Evolutionary conservation across 768 basidiomycete genomes (phyloP), one percentile per base, ranked within the genome.

Genomic region (Mycena latifolia): DNA sequence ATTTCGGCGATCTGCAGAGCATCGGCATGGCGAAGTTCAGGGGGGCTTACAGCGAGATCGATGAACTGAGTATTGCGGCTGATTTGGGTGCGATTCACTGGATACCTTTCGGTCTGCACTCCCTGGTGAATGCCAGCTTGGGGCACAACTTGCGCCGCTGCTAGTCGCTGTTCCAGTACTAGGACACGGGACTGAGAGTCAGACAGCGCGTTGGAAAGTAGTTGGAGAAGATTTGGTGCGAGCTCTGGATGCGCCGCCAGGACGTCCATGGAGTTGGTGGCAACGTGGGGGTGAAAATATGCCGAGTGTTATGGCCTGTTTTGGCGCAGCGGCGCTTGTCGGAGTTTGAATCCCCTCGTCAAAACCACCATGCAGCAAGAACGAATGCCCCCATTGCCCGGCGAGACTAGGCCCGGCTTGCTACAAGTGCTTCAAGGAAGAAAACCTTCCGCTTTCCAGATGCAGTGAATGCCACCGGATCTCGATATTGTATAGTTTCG

Each of bases 381-480:
- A n/a, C 51, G 51, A 8, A 25, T 54, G 8, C 53, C 53, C 33
- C 53, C 53, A 10, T 22, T 54, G 12, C 53, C 33, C 6, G n/a
- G 53, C 53, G 22, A 33, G 53, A 14, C 5, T 54, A 8, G 53
- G 53, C 33, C 33, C 39, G 5, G 53, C 53, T 5, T 54, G 53
- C 22, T n/a, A 54, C 53, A 54, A 37, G 8, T 54, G 53, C 53
- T 37, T 24, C 53, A 54, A 54, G 17, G 33, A 54, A 35, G 35
- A 10, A 29, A 20, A 52, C 11, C 29, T 33, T 20, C 29, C 22
- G 9, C 22, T 54, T 4, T 54, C 53, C 18, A 17, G 35, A 39
- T 54, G 33, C 24, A 54, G 27, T 11, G 53, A n/a, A 54, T 54
- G 53, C 28, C 35, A 17, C 35, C 29, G 35, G 29, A 22, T 54